Percentiles rank a stretch among this genome's conserved stretches.
These are phyloP conservation scores for Debaryomyces singareniensis DNA, from an alignment of 1,139 yeast genomes.

Conservation along the genomic window DNA sequence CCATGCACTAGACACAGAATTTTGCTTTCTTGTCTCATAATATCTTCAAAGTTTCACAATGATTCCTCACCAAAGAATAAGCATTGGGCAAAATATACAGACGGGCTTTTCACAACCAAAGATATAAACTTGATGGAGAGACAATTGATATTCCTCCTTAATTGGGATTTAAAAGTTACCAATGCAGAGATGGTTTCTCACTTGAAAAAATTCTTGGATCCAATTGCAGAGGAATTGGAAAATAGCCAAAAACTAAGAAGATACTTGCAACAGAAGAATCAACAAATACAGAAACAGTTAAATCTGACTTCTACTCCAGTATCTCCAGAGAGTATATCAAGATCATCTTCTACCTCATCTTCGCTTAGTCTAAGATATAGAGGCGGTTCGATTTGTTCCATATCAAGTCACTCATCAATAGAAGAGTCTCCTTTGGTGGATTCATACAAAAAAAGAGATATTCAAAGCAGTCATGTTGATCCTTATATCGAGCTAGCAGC, in stretches of 20 bases:
- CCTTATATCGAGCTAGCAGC: conserved; percentile 40
- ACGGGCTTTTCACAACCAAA: conserved; percentile 58
- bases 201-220: conserved; percentile 51
- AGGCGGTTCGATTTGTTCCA: conserved; percentile 22
- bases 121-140: conserved; percentile 80
- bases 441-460: background rate
- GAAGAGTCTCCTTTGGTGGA: conserved; percentile 7
- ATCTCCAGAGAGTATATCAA: conserved; percentile 2
- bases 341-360: conserved; percentile 10
- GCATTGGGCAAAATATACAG: conserved; percentile 76
- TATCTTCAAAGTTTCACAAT: conserved; percentile 68
- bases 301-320: conserved; percentile 3
- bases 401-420: conserved; percentile 15
- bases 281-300: conserved; percentile 3
- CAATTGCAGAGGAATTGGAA: conserved; percentile 54
- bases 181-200: conserved; percentile 46
- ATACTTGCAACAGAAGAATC: conserved; percentile 17
- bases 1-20: conserved; percentile 77
- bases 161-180: conserved; percentile 62
- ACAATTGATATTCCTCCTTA: conserved; percentile 58
- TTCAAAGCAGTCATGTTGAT: conserved; percentile 16
- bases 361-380: conserved; percentile 17
- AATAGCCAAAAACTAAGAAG: conserved; percentile 32
- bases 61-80: conserved; percentile 71
- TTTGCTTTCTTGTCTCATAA: conserved; percentile 63